These are phyloP conservation scores for Fonsecaea pugnacius DNA, from an alignment of 2,329 filamentous ascomycete genomes.

Conservation along the genomic window DNA sequence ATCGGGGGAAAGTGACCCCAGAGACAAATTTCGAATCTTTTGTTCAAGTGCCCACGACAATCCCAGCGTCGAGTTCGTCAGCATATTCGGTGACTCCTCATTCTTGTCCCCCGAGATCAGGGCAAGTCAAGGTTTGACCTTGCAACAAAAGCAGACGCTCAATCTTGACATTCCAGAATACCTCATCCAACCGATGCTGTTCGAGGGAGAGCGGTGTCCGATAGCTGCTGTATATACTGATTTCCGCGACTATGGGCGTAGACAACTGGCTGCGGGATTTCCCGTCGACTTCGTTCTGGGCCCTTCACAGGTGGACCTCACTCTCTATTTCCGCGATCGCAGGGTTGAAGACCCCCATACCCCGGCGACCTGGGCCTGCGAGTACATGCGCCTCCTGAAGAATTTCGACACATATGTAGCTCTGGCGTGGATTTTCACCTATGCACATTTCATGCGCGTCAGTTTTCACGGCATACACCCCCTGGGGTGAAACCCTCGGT, in stretches of 20 bases:
- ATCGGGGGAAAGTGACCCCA: neutral
- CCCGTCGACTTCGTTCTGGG: constrained; percentile 15
- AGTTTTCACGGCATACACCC: neutral
- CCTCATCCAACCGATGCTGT: constrained; percentile 20
- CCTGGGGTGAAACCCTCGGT: neutral
- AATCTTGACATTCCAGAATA: constrained; percentile 17
- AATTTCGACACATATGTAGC: constrained; percentile 21
- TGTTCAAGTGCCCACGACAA: constrained; percentile 9
- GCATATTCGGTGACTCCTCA: constrained; percentile 15
- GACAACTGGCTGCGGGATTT: constrained; percentile 19
- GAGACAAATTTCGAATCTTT: constrained; percentile 20
- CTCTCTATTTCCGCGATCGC: constrained; percentile 16
- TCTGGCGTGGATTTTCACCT: constrained; percentile 16
- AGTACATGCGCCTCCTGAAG: constrained; percentile 23
- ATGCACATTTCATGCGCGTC: constrained; percentile 26
- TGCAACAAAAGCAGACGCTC: neutral
- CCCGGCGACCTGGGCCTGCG: constrained; percentile 23
- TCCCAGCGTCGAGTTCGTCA: constrained; percentile 13
- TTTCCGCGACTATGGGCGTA: constrained; percentile 22
- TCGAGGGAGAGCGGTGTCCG: constrained; percentile 23
- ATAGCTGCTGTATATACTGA: constrained; percentile 23
- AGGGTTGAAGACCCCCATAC: constrained; percentile 18
- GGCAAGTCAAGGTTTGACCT: neutral
- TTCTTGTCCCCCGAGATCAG: neutral
- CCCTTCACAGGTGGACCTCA: constrained; percentile 11